Conservation (phyloP, 495 filamentous ascomycete genomes). For the Astrothelium macrocarpum region DNA sequence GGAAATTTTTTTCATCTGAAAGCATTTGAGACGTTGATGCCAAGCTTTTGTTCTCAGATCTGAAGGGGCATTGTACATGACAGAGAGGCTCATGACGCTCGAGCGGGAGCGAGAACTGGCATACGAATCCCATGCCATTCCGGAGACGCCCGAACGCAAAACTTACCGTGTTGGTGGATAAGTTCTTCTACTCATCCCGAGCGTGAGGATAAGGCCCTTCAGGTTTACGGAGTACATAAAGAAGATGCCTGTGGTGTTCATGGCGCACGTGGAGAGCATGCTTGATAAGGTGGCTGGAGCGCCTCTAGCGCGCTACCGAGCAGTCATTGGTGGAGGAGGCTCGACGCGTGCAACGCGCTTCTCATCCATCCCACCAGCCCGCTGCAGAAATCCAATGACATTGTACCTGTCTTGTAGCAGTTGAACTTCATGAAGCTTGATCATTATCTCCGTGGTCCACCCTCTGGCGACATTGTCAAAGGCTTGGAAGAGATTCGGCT, state of each 20-base stretch:
- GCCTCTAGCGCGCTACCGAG: neutral
- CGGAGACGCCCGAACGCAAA: neutral
- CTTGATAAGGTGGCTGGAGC: neutral
- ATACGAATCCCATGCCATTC: neutral
- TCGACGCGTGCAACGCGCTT: neutral
- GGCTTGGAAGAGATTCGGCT: conserved; percentile 66
- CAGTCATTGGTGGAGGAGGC: neutral
- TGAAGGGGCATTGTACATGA: too few species aligned
- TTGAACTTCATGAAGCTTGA: conserved; percentile 39
- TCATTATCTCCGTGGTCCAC: conserved; percentile 62
- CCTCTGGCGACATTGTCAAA: conserved; percentile 52
- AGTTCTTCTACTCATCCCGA: neutral
- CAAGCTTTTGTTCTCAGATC: neutral
- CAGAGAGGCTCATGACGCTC: too few species aligned
- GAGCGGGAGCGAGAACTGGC: too few species aligned
- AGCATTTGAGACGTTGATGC: neutral
- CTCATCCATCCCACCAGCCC: neutral
- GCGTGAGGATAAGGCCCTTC: neutral
- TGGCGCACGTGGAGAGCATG: neutral
- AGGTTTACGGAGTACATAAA: neutral
- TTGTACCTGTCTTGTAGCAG: neutral
- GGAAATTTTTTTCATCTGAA: neutral
- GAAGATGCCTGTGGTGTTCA: neutral
- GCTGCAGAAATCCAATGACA: neutral
- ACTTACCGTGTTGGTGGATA: neutral